Evolutionary conservation across 1,284 basidiomycete species (phyloP), one percentile per base, ranked within the genome.

Genomic region (Veloporphyrellus conicus): DNA sequence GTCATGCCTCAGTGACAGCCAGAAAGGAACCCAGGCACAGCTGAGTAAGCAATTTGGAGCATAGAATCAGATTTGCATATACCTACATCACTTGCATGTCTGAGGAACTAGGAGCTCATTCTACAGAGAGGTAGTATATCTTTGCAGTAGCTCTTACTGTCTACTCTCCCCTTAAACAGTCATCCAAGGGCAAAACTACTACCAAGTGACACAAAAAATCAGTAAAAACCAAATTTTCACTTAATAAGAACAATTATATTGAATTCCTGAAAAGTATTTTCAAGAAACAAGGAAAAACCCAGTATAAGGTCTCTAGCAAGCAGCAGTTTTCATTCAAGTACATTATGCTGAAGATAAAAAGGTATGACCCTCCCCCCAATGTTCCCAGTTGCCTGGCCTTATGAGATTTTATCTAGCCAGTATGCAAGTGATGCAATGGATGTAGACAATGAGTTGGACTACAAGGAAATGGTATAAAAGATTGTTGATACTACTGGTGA

Each of bases 361-460:
- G 8, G 36, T 47, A 35, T 8, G 2, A 18, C 18, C 1, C 12
- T 22, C 12, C 15, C 2, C n/a, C n/a, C n/a, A n/a, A 2, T 12
- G 1, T 23, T 12, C 14, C 43, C 10, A 9, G 9, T 33, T 18
- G 31, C 32, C 6, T 18, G 9, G 3, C 2, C 22, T 22, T 36
- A 43, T 5, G 3, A 28, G n/a, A 43, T 20, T n/a, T 36, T 28
- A 25, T 29, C 19, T 37, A 48, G 45, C n/a, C 45, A 48, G 18
- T 9, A 1, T 9, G 2, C 8, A 4, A 34, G 9, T 36, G 41
- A 54, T 9, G 49, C 34, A 12, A 53, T 53, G 41, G 43, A 52
- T 20, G 39, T 61, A 8, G 47, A 61, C 12, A 53, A 53, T 29
- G 10, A 35, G 9, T 19, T 28, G 2, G 52, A 61, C 38, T 59